These are phyloP conservation scores for Collybiopsis luxurians DNA, from an alignment of 768 basidiomycete species.

Conservation along the genomic window DNA sequence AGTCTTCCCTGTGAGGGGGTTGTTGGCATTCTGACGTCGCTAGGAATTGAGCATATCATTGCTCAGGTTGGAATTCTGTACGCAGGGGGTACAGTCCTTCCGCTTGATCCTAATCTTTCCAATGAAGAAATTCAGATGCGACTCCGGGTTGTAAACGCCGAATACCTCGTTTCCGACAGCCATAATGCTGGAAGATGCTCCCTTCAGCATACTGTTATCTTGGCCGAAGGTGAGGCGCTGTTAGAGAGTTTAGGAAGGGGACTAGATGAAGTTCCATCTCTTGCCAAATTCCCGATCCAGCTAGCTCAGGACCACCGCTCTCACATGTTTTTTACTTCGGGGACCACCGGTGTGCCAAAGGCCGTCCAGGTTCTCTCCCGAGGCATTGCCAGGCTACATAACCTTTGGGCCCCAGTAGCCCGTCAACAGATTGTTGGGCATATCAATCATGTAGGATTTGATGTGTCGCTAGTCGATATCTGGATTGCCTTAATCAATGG, in stretches of 20 bases:
- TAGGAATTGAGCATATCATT: constrained; percentile 3
- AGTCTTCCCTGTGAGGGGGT: background rate
- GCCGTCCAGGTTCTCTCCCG: background rate
- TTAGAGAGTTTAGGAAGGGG: too few relatives aligned
- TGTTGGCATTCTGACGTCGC: background rate
- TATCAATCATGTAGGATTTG: background rate
- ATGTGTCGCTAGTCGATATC: background rate
- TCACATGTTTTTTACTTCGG: constrained; percentile 6
- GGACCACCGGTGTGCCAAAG: constrained; percentile 6
- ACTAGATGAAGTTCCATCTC: too few relatives aligned
- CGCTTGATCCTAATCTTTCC: constrained; percentile 1
- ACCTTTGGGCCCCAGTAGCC: background rate
- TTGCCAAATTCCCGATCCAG: too few relatives aligned
- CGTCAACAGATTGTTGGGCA: background rate
- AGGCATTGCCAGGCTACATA: too few relatives aligned
- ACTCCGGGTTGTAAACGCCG: too few relatives aligned
- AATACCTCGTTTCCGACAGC: too few relatives aligned
- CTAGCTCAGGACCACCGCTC: background rate
- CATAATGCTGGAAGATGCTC: too few relatives aligned
- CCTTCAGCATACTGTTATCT: too few relatives aligned
- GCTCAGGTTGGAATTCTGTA: constrained; percentile 3
- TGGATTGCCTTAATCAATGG: constrained; percentile 3
- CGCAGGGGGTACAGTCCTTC: background rate
- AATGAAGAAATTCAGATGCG: too few relatives aligned
- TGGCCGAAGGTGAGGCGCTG: too few relatives aligned